Evolutionary conservation across 495 filamentous ascomycete genomes (phyloP).

Genomic region (Bathelium albidoporum): DNA sequence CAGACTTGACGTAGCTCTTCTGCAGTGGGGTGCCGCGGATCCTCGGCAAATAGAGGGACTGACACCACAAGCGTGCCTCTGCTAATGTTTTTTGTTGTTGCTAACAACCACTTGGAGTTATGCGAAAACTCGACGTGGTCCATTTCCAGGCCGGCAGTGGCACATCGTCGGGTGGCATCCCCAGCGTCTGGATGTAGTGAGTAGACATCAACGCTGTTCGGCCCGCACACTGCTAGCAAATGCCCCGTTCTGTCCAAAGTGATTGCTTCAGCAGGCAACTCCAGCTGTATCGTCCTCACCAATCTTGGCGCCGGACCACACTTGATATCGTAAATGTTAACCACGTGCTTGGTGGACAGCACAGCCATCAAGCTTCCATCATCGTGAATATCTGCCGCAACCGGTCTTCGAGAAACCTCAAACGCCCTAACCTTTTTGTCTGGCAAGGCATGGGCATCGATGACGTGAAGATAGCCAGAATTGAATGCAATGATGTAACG

Average conservation of each 20-base stretch:
- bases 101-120: neutral
- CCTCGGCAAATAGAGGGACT: neutral
- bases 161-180: neutral
- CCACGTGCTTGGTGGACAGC: neutral
- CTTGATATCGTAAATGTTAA: slow-evolving; percentile 1
- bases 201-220: neutral
- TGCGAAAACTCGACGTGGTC: slow-evolving; percentile 1
- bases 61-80: slow-evolving; percentile 2
- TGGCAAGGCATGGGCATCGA: neutral
- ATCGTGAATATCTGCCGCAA: slow-evolving; percentile 1
- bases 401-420: neutral
- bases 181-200: neutral
- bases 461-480: neutral
- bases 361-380: neutral
- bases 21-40: neutral
- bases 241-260: neutral
- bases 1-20: neutral
- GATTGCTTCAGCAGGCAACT: neutral
- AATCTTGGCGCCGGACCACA: neutral
- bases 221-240: neutral
- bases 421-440: slow-evolving; percentile 1
- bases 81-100: neutral
- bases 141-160: slow-evolving; percentile 1
- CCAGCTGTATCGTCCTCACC: neutral
- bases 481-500: neutral